These are phyloP conservation scores for Casuarina cunninghamiana DNA, from an alignment of 306 rosid genomes.

Conservation along the genomic window DNA sequence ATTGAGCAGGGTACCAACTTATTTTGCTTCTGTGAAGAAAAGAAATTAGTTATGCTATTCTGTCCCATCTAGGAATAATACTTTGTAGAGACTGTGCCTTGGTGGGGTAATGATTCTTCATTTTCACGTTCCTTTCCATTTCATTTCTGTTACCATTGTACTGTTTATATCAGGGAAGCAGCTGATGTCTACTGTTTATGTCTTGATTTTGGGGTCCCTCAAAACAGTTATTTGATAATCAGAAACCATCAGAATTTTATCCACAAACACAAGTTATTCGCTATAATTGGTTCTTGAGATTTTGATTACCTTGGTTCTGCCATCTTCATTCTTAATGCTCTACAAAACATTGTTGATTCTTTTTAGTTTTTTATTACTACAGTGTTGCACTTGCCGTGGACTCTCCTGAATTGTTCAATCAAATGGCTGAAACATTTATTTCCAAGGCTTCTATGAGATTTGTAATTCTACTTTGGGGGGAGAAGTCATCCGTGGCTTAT, in stretches of 20 bases:
- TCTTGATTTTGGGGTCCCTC: background rate
- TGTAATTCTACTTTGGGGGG: constrained; percentile 93
- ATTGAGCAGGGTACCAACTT: background rate
- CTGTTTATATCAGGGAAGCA: background rate
- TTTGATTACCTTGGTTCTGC: background rate
- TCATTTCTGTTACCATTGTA: background rate
- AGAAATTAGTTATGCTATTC: background rate
- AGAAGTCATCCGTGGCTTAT: constrained; percentile 55
- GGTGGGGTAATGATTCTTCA: background rate
- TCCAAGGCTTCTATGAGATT: constrained; percentile 60
- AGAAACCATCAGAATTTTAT: background rate
- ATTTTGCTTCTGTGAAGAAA: background rate
- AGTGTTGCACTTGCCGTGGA: constrained; percentile 89
- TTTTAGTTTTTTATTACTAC: constrained; percentile 26
- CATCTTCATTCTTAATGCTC: constrained; percentile 22
- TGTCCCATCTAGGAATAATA: background rate
- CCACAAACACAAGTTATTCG: background rate
- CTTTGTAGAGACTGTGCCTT: background rate
- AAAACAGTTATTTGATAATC: background rate
- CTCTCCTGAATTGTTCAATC: constrained; percentile 75
- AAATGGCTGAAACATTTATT: constrained; percentile 55
- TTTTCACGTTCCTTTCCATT: background rate
- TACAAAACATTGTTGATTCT: constrained; percentile 15
- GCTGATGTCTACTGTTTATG: background rate
- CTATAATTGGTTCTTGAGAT: background rate